A percentile compares a stretch with the other conserved stretches of the same genome.
Conservation (phyloP, 139 green algal species). For the Micromonas pusilla region DNA sequence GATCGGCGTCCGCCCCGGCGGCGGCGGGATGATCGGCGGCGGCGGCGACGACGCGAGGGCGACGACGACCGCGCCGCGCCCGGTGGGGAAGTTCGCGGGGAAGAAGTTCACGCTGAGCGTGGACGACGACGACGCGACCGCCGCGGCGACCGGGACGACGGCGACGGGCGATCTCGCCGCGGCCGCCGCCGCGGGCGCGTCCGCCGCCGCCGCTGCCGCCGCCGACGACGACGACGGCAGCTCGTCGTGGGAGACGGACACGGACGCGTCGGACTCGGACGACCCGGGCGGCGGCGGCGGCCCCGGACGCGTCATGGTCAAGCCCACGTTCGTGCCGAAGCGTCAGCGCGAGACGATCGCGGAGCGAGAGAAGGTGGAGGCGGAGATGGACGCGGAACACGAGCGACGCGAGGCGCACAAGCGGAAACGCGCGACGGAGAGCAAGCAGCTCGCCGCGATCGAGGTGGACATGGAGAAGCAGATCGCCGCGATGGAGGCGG, state of each 20-base stretch:
- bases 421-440: conserved; percentile 26
- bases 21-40: too few relatives aligned
- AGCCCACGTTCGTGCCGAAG: conserved; percentile 81
- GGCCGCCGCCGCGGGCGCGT: too few relatives aligned
- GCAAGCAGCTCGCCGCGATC: conserved; percentile 26
- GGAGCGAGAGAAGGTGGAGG: conserved; percentile 50
- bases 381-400: conserved; percentile 49
- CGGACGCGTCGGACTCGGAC: conserved; percentile 65
- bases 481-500: conserved; percentile 24
- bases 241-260: conserved; percentile 35
- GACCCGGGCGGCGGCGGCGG: conserved; percentile 34
- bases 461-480: conserved; percentile 38
- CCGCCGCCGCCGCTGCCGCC: too few relatives aligned
- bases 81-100: too few relatives aligned
- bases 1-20: too few relatives aligned
- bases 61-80: too few relatives aligned
- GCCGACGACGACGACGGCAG: conserved; percentile 18
- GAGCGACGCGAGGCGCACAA: conserved; percentile 47
- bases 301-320: conserved; percentile 51
- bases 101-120: conserved; percentile 1
- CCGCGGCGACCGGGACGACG: too few relatives aligned
- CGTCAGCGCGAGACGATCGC: conserved; percentile 41
- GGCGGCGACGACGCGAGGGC: too few relatives aligned
- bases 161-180: too few relatives aligned
- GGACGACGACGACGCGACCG: conserved; percentile 15